These are phyloP conservation scores for Hordeum pubiflorum DNA, from an alignment of 202 grass and related monocot species.

Conservation along the genomic window DNA sequence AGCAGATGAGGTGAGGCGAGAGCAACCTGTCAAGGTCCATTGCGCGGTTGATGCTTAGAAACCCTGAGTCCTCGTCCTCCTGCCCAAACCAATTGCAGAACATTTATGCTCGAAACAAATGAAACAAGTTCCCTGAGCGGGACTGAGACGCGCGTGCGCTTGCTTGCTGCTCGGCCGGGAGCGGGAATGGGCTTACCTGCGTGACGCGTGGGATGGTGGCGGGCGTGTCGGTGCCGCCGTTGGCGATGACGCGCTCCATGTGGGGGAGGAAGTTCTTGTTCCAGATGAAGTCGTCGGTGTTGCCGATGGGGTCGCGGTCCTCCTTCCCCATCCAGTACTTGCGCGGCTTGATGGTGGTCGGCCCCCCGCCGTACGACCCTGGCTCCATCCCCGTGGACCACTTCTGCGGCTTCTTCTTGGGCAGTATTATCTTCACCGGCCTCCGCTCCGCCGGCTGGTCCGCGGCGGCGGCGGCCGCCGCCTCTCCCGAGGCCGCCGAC, in stretches of 20 bases:
- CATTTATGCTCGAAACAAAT: neutral
- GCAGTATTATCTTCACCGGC: slow-evolving; percentile 66
- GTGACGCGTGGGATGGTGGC: slow-evolving; percentile 27
- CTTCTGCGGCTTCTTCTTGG: slow-evolving; percentile 83
- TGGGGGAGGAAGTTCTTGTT: slow-evolving; percentile 88
- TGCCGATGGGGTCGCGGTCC: slow-evolving; percentile 75
- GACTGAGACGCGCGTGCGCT: neutral
- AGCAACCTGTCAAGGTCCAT: slow-evolving; percentile 79
- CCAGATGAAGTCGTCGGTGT: slow-evolving; percentile 95
- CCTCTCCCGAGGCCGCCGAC: slow-evolving; percentile 38
- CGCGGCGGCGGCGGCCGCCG: slow-evolving; percentile 1
- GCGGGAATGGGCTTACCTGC: slow-evolving; percentile 4
- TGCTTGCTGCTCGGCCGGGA: no score
- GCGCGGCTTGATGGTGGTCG: slow-evolving; percentile 63
- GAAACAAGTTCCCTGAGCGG: neutral
- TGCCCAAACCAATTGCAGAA: slow-evolving; percentile 24
- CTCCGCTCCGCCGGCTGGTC: slow-evolving; percentile 3
- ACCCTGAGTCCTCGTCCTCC: slow-evolving; percentile 61
- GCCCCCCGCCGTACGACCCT: slow-evolving; percentile 76
- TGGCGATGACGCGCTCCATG: slow-evolving; percentile 63
- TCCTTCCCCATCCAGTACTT: slow-evolving; percentile 87
- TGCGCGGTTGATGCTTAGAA: slow-evolving; percentile 83
- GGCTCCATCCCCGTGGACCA: slow-evolving; percentile 84
- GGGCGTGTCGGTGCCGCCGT: slow-evolving; percentile 34
- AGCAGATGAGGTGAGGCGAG: neutral